Base-by-base conservation (phyloP, 2,329 filamentous ascomycete genomes). In the Fusarium concolor region DNA sequence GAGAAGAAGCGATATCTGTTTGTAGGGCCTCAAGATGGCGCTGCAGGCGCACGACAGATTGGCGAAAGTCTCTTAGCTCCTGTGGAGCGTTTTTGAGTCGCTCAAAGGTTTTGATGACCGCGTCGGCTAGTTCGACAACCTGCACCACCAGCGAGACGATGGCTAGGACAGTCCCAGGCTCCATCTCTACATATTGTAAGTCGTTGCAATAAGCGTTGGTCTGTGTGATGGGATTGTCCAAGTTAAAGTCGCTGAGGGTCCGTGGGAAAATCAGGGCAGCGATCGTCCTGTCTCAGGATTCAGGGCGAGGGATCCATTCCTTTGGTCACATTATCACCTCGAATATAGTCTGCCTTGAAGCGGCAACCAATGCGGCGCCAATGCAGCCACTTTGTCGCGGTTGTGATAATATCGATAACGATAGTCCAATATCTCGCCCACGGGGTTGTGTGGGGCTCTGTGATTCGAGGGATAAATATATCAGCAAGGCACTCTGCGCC, bases 41-140 rank as follows among this genome's bases (percentile, higher is more conserved):
- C 24, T 60, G 49, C 20, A 63, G 56, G 3, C 60, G 60, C 31
- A 50, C 15, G 20, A 41, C 60, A 24, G 56, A 22, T 26, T 47
- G 56, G 17, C 49, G 56, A 31, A 63, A 63, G 49, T 63, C 60
- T 14, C 49, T 45, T 20, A 63, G 29, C 26, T 63, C 60, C 20
- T 37, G 56, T 24, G 60, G 60, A 10, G 60, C 56, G 28, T 63
- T 63, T 45, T 63, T 50, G 18, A 61, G 20, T 2, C 56, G 39
- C 39, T 63, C 60, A 18, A 63, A 63, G 15, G 17, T 61, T 10
- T 59, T 33, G 26, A 60, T 61, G 29, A 60, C 56, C 8, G 44
- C 39, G 28, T 63, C 57, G 4, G 50, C 60, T 37, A 63, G 56
- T 15, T 24, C 37, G 11, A 63, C 20, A 12, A 63, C 60, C 33